These are phyloP conservation scores for Quercus phellos DNA, from an alignment of 331 rosid species.

Conservation along the genomic window DNA sequence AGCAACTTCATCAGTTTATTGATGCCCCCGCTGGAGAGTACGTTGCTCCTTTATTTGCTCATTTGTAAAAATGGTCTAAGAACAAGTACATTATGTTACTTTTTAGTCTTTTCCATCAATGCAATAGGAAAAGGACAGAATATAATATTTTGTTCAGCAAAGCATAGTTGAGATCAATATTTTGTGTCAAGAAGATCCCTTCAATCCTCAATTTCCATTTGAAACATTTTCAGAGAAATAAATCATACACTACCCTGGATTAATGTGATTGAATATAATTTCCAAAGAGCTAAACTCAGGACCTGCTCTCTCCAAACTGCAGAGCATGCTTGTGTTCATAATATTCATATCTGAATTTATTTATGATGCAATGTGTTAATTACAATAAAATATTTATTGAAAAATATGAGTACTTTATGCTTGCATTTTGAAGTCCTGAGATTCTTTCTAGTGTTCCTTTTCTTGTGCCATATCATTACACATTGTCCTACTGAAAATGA, in stretches of 20 bases:
- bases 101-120: not conserved
- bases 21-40: slow-evolving; percentile 65
- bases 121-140: not conserved
- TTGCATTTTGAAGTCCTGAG: not conserved
- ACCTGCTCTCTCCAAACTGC: not conserved
- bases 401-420: not conserved
- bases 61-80: not conserved
- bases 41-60: slow-evolving; percentile 7
- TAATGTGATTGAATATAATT: not conserved
- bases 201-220: not conserved
- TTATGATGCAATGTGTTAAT: not conserved
- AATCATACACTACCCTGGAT: not conserved
- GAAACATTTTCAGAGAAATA: not conserved
- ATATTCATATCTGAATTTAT: not conserved
- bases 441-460: not conserved
- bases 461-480: not conserved
- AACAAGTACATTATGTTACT: not conserved
- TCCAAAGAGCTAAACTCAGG: not conserved
- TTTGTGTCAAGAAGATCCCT: not conserved
- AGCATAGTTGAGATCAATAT: not conserved
- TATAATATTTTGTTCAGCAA: not conserved
- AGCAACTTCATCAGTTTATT: slow-evolving; percentile 60
- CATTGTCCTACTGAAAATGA: slow-evolving; percentile 3
- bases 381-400: not conserved
- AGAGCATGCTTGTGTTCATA: not conserved